Evolutionary conservation across 23 red algal genomes (phyloP), one percentile per base, ranked within the genome.

Genomic region (Gracilariopsis chorda): DNA sequence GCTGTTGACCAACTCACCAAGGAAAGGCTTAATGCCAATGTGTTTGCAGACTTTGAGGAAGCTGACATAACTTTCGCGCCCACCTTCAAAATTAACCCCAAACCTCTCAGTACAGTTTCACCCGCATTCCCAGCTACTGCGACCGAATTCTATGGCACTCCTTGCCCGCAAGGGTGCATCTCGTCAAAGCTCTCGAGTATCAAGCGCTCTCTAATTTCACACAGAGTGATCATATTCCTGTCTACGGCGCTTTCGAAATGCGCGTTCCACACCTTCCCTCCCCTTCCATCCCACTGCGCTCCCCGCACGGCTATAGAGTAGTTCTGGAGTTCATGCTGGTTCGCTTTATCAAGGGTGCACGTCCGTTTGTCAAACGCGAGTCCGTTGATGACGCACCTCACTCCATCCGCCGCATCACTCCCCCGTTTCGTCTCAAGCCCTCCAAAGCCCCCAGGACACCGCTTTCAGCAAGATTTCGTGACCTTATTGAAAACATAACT

Each of bases 41-140:
- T 94, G 20, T 96, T 99, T 71, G 90, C 88, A 20, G 76, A 91
- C 44, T 99, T 99, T 71, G 56, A 82, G 28, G 97, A 99, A 83
- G 97, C 73, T 35, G 77, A 89, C 16, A 90, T 99, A 10, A 48
- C 78, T 9, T 99, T 99, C 86, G 68, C 93, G 7, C 97, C 97
- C 2, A 99, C 97, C 14, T 99, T 94, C 53, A 99, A 99, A 58
- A 65, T 94, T 27, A 51, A 78, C 91, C 80, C 12, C 35, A 77
- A 42, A 86, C 79, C 0, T 55, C 29, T 32, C 55, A 25, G 5
- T 94, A 94, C 62, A 85, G 82, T 69, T 48, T 28, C 21, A 40
- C 48, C 40, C 91, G 91, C 16, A 79, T 94, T 41, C 91, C 91
- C 14, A 86, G 80, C 55, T 94, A 94, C 57, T 94, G 91, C 47